Base-by-base conservation (phyloP, 2,329 filamentous ascomycete species). In the Exophiala phaeomuriformis region DNA sequence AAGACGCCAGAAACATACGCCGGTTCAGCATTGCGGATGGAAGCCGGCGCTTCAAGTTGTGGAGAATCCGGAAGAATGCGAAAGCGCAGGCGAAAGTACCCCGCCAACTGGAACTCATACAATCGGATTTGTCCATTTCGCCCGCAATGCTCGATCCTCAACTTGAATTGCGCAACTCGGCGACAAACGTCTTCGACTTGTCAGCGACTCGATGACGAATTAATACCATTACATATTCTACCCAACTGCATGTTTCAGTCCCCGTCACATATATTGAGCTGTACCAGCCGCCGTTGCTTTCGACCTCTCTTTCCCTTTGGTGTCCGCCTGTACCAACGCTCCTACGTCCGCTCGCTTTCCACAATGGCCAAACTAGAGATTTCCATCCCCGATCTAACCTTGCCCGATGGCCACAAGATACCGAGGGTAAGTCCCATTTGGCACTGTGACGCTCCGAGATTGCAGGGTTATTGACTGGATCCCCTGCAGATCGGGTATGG, bases 401-500 rank as follows among this genome's bases (percentile, higher is more conserved):
- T 64, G 49, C 60, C 61, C 7, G 58, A 64, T 51, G 63, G 63
- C 46, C 59, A 59, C 32, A 56, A 61, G 35, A 63, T 64, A 35
- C 62, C 62, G 19, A 41, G 57, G 30, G 62, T 64, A 46, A 46
- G 62, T 56, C 6, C n/a, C 9, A 10, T 19, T 19, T 19, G 19
- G 19, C 19, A 19, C 19, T 19, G 19, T 19, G 19, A 19, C 19
- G 19, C 19, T 19, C 19, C 6, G 3, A 30, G 6, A 28, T 6
- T 9, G 48, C n/a, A 33, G 45, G 27, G 12, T 42, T 30, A 41
- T 29, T 44, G 40, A 52, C 10, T 41, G 19, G 52, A 12, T 36
- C 19, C 9, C 37, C 27, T 43, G 35, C 47, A 81, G 78, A 67
- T 85, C 12, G 81, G 73, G 27, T 85, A 80, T 67, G 81, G 82